Conservation (phyloP, 2,329 filamentous ascomycete species). For the Colletotrichum somersetense region DNA sequence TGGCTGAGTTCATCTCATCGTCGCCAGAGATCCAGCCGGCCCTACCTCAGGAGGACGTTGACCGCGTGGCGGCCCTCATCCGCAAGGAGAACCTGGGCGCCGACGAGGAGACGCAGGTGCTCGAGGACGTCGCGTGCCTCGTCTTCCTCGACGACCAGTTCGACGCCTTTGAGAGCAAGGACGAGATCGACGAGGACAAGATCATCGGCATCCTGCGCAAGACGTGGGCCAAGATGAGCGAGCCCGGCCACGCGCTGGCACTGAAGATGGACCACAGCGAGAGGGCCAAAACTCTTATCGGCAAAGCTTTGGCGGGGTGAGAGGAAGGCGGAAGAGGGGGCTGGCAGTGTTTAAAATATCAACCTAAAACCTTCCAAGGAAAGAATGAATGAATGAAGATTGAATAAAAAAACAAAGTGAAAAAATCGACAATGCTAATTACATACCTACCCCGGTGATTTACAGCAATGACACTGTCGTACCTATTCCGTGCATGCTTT, state of each 20-base stretch:
- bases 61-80: constrained; percentile 77
- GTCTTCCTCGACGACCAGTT: constrained; percentile 92
- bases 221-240: constrained; percentile 83
- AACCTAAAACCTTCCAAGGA: not conserved
- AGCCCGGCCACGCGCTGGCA: constrained; percentile 72
- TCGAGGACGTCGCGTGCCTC: constrained; percentile 89
- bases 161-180: constrained; percentile 78
- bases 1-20: constrained; percentile 66
- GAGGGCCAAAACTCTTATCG: constrained; percentile 70
- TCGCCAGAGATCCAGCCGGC: constrained; percentile 53
- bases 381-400: not conserved
- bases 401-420: not conserved
- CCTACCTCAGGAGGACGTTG: constrained; percentile 63
- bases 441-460: constrained; percentile 18
- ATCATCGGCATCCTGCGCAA: constrained; percentile 77
- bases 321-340: not conserved
- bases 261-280: constrained; percentile 74
- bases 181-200: constrained; percentile 80
- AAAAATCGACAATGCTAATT: not conserved
- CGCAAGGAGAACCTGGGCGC: constrained; percentile 80
- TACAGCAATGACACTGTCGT: constrained; percentile 16
- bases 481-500: constrained; percentile 27
- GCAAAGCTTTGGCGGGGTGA: constrained; percentile 65
- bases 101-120: constrained; percentile 74
- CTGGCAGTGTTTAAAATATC: not conserved